Conservation (phyloP, 257 asterid genomes). For the Rehmannia glutinosa region DNA sequence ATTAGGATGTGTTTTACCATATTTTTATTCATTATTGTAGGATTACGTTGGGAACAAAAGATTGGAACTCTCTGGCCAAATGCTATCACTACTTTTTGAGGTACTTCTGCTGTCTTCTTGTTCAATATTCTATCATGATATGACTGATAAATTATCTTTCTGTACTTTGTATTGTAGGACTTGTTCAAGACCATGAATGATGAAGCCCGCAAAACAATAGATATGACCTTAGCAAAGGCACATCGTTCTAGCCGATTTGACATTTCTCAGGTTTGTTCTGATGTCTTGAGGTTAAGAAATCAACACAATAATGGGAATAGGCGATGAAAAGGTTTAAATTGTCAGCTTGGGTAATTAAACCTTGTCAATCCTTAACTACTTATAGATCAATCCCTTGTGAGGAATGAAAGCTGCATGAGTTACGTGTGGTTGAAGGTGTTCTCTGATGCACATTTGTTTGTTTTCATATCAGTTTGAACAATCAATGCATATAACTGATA, state of each 20-base stretch:
- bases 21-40: conserved; percentile 27
- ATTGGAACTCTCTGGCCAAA: conserved; percentile 89
- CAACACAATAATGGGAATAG: not conserved
- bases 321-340: not conserved
- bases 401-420: conserved; percentile 1
- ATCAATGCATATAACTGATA: not conserved
- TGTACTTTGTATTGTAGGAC: conserved; percentile 47
- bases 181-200: conserved; percentile 89
- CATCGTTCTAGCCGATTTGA: conserved; percentile 54
- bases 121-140: conserved; percentile 1
- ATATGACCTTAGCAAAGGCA: conserved; percentile 33
- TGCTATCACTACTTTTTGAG: conserved; percentile 88
- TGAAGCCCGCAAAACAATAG: conserved; percentile 39
- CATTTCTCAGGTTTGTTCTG: conserved; percentile 54
- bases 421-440: conserved; percentile 7
- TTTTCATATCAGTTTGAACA: not conserved
- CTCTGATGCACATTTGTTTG: not conserved
- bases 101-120: conserved; percentile 32
- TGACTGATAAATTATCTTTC: not conserved
- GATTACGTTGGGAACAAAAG: conserved; percentile 98
- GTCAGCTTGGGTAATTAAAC: not conserved
- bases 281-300: not conserved
- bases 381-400: not conserved
- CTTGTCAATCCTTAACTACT: not conserved
- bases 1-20: conserved; percentile 8